Conservation (phyloP, 2,329 filamentous ascomycete genomes). For the Neofusicoccum umdonicola region DNA sequence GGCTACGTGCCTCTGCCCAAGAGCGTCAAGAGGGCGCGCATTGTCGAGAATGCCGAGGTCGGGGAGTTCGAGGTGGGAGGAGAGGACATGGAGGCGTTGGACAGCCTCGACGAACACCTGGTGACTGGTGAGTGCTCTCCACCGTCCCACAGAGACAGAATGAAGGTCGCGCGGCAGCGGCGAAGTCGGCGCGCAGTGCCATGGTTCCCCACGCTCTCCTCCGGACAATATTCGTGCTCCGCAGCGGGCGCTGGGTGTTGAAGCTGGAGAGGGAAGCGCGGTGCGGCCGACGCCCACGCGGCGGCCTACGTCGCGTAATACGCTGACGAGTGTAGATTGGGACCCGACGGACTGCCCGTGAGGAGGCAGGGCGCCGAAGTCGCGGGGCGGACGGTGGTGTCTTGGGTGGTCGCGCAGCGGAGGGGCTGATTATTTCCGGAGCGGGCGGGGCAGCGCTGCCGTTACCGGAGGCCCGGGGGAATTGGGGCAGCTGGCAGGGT, state of each 20-base stretch:
- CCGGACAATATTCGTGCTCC: conserved; percentile 12
- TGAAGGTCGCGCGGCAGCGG: not conserved
- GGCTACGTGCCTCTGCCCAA: conserved; percentile 72
- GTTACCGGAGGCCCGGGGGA: conserved; percentile 10
- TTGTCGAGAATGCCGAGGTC: conserved; percentile 64
- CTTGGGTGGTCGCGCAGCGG: not conserved
- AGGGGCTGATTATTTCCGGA: not conserved
- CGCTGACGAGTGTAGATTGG: conserved; percentile 36
- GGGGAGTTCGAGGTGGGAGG: conserved; percentile 59
- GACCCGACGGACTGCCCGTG: conserved; percentile 46
- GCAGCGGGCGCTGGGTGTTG: conserved; percentile 8
- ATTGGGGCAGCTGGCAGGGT: not conserved
- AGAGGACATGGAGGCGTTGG: conserved; percentile 63
- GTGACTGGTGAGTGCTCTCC: conserved; percentile 62
- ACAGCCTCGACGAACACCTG: conserved; percentile 67
- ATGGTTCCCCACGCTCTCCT: conserved; percentile 11
- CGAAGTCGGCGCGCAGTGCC: not conserved
- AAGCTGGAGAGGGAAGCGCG: not conserved
- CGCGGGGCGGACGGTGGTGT: not conserved
- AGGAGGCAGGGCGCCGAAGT: conserved; percentile 9
- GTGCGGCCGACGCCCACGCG: conserved; percentile 4
- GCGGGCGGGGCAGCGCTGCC: not conserved
- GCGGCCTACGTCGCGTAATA: conserved; percentile 5
- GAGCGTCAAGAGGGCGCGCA: conserved; percentile 61
- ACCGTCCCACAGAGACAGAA: not conserved